Evolutionary conservation across 2,329 filamentous ascomycete species (phyloP).

Genomic region (Neonectria magnoliae): DNA sequence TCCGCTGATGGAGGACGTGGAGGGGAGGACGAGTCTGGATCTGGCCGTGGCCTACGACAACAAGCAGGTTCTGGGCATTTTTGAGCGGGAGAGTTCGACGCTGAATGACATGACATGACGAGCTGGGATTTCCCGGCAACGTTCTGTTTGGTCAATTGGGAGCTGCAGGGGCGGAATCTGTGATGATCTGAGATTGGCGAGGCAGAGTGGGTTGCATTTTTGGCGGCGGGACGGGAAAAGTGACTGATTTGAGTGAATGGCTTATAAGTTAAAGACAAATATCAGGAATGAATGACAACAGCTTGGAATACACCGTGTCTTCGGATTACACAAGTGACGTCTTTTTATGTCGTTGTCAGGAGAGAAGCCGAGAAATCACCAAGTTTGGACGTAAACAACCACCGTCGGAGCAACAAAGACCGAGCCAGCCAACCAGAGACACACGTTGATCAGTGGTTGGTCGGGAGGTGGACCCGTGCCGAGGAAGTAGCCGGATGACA

Average conservation of each 20-base stretch:
- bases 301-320: neutral
- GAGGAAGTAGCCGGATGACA: conserved; percentile 34
- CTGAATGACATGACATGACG: neutral
- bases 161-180: conserved; percentile 27
- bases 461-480: conserved; percentile 39
- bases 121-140: conserved; percentile 5
- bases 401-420: conserved; percentile 26
- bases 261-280: neutral
- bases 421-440: conserved; percentile 12
- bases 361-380: neutral
- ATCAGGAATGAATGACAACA: neutral
- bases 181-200: conserved; percentile 38
- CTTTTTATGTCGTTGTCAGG: neutral
- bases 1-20: conserved; percentile 25
- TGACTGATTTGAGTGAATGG: neutral
- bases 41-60: conserved; percentile 16
- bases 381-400: conserved; percentile 14
- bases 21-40: conserved; percentile 28
- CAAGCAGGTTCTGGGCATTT: conserved; percentile 20
- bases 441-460: conserved; percentile 40
- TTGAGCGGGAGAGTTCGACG: conserved; percentile 9
- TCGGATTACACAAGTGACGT: neutral
- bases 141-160: conserved; percentile 25
- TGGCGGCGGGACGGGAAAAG: conserved; percentile 24
- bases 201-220: conserved; percentile 15